Percentiles rank a stretch among this genome's conserved stretches.
phyloP scores from a whole-genome alignment of 345 rosid genomes.

The Aegle marmelos region DNA sequence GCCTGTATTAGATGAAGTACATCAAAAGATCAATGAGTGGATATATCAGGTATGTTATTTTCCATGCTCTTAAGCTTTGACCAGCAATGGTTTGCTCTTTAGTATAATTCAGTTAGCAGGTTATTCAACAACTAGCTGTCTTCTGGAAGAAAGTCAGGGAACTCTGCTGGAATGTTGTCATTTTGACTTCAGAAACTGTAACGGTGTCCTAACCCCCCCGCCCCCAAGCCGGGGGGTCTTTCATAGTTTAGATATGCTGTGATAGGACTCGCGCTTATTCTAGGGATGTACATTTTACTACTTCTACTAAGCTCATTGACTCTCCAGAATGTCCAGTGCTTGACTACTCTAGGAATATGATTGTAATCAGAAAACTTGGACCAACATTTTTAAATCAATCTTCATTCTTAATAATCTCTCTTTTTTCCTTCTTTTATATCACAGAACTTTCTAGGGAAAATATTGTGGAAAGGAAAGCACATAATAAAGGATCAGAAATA shows the following conservation, averaged over 20 bases:
- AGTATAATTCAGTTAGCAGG: neutral
- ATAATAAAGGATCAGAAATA: neutral
- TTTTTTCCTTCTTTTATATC: neutral
- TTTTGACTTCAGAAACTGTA: neutral
- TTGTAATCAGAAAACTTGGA: neutral
- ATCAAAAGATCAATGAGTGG: slow-evolving; percentile 69
- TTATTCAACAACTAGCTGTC: neutral
- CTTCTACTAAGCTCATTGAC: neutral
- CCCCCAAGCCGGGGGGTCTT: too few species aligned
- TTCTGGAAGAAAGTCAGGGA: neutral
- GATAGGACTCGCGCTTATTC: neutral
- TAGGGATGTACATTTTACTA: neutral
- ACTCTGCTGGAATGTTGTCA: neutral
- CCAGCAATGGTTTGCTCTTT: neutral
- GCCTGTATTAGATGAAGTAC: slow-evolving; percentile 83
- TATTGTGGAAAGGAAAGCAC: neutral
- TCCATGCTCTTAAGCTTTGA: neutral
- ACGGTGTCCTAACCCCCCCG: too few species aligned
- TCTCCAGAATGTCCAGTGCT: neutral
- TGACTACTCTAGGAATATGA: neutral
- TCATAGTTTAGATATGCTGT: neutral
- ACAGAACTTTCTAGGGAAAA: neutral
- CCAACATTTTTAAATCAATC: neutral
- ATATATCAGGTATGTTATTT: slow-evolving; percentile 66
- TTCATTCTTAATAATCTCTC: neutral